phyloP scores from a whole-genome alignment of 441 rosid genomes.

The Eugenia klotzschiana region DNA sequence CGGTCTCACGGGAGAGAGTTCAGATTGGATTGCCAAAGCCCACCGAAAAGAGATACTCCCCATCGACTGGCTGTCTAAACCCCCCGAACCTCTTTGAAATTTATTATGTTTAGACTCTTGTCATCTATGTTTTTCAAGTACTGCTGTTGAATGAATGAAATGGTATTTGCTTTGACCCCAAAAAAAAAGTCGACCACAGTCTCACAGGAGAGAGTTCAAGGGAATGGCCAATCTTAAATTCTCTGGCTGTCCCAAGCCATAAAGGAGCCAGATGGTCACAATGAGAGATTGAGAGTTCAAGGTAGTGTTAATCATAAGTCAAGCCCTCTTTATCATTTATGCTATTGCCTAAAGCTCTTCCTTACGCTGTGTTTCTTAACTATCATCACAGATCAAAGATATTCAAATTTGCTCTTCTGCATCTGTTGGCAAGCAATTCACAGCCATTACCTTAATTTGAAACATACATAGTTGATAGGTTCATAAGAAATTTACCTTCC shows the following conservation, averaged over 20 bases:
- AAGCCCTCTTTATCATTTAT: not conserved
- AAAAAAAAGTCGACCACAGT: not conserved
- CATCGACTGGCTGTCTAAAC: too few species aligned
- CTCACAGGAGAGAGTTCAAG: not conserved
- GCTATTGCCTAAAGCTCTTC: not conserved
- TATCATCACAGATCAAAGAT: not conserved
- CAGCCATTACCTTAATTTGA: not conserved
- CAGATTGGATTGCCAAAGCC: too few species aligned
- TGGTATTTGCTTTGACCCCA: too few species aligned
- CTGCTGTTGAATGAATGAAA: too few species aligned
- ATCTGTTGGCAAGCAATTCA: not conserved
- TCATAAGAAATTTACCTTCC: conserved; percentile 39
- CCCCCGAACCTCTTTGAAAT: too few species aligned
- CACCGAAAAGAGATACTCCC: too few species aligned
- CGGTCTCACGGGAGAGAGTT: not conserved
- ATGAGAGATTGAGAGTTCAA: not conserved
- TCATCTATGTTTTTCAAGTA: too few species aligned
- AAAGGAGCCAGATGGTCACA: not conserved
- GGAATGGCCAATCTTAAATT: not conserved
- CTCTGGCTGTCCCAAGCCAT: not conserved
- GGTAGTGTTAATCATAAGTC: not conserved
- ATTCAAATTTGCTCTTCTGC: not conserved
- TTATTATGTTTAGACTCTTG: too few species aligned
- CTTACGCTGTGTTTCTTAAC: not conserved
- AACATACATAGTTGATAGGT: not conserved